Conservation (phyloP, 345 rosid genomes). For the Moringa oleifera region DNA sequence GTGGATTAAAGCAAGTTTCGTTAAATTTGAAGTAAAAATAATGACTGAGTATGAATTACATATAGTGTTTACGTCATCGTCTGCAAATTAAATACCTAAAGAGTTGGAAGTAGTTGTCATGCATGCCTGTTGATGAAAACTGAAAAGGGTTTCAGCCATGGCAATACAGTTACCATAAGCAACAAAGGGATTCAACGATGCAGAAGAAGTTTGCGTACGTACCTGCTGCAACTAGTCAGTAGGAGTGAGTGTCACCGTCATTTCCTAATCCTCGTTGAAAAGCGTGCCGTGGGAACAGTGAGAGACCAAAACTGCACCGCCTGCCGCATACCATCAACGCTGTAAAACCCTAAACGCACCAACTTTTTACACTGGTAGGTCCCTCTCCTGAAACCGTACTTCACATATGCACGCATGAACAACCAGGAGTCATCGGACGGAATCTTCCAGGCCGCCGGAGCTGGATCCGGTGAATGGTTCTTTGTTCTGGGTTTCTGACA, state of each 20-base stretch:
- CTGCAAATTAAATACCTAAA: too few relatives aligned
- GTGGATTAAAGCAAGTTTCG: too few relatives aligned
- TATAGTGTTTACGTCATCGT: too few relatives aligned
- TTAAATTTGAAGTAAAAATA: too few relatives aligned
- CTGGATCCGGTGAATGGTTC: not conserved
- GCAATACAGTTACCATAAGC: not conserved
- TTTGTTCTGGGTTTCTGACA: conserved; percentile 10
- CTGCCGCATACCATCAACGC: conserved; percentile 2
- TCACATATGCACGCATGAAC: too few relatives aligned
- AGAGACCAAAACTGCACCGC: conserved; percentile 7
- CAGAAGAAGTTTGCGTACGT: too few relatives aligned
- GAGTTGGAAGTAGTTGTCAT: too few relatives aligned
- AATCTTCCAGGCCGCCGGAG: not conserved
- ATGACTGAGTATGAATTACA: too few relatives aligned
- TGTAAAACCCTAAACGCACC: too few relatives aligned
- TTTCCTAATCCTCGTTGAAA: conserved; percentile 13
- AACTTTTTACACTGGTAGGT: too few relatives aligned
- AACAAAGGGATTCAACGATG: not conserved
- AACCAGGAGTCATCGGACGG: not conserved
- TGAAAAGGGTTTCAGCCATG: not conserved
- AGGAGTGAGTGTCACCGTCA: conserved; percentile 6
- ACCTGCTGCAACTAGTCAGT: not conserved
- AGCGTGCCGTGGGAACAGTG: conserved; percentile 9
- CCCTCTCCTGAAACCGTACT: too few relatives aligned
- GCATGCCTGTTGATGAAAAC: not conserved